Evolutionary conservation across 2,329 filamentous ascomycete species (phyloP).

Genomic region (Cercospora brassicicola): DNA sequence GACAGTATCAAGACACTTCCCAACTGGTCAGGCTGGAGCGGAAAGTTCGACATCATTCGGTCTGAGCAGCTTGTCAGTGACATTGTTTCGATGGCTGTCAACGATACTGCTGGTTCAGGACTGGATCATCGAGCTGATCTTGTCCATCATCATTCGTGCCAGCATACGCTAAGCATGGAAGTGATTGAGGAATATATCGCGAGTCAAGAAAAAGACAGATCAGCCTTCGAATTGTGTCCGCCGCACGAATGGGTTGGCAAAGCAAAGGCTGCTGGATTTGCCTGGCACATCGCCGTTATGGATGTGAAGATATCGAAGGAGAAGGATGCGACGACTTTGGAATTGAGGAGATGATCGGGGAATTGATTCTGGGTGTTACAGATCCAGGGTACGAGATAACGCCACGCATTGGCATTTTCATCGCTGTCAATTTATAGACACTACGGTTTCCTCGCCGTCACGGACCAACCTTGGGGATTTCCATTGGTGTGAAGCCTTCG

Average conservation of each 20-base stretch:
- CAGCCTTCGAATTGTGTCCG: not conserved
- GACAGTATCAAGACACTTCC: not conserved
- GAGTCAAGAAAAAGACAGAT: not conserved
- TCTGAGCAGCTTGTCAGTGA: not conserved
- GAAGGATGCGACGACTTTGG: not conserved
- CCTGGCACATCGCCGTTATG: not conserved
- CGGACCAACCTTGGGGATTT: no score
- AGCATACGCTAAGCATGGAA: not conserved
- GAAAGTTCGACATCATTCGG: not conserved
- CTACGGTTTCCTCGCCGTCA: no score
- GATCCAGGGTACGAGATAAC: no score
- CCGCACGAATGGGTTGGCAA: not conserved
- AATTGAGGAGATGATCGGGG: not conserved
- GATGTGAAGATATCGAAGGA: not conserved
- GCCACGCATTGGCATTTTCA: no score
- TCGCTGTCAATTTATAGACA: no score
- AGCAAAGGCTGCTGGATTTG: not conserved
- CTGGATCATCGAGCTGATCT: not conserved
- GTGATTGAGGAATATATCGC: not conserved
- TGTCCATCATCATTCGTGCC: not conserved
- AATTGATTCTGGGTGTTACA: no score
- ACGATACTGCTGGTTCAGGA: not conserved
- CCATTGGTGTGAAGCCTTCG: no score
- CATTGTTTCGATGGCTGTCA: not conserved
- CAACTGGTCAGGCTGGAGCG: not conserved